phyloP scores from a whole-genome alignment of 768 basidiomycete species.

The Cyclocybe cylindracea region DNA sequence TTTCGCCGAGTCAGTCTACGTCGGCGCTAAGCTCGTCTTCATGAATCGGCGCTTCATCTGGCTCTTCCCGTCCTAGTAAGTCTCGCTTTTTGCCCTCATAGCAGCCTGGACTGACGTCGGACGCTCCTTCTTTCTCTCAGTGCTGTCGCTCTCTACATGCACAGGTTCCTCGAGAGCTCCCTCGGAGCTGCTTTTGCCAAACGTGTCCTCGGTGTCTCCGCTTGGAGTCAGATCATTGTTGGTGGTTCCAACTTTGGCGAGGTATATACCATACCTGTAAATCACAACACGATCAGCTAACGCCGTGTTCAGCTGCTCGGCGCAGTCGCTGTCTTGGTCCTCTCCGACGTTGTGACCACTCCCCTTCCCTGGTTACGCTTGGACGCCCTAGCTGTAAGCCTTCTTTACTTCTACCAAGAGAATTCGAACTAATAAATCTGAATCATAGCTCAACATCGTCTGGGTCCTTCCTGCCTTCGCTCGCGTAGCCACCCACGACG shows the following conservation, averaged over 20 bases:
- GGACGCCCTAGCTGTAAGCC: slow-evolving; percentile 25
- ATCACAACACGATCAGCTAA: background rate
- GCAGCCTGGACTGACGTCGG: too few relatives aligned
- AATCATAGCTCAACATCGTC: slow-evolving; percentile 26
- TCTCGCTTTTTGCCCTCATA: background rate
- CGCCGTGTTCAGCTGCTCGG: slow-evolving; percentile 23
- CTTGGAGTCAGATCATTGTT: slow-evolving; percentile 35
- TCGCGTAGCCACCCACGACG: slow-evolving; percentile 19
- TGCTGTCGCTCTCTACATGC: slow-evolving; percentile 29
- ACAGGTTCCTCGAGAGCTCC: slow-evolving; percentile 29
- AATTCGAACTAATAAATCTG: background rate
- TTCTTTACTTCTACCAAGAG: background rate
- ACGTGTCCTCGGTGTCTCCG: slow-evolving; percentile 25
- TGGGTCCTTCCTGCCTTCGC: slow-evolving; percentile 30
- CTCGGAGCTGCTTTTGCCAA: slow-evolving; percentile 32
- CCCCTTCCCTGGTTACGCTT: slow-evolving; percentile 33
- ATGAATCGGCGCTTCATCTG: slow-evolving; percentile 28
- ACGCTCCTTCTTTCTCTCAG: slow-evolving; percentile 2
- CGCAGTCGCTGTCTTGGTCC: slow-evolving; percentile 26
- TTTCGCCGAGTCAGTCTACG: slow-evolving; percentile 28
- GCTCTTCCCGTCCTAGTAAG: slow-evolving; percentile 30
- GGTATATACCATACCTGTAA: slow-evolving; percentile 5
- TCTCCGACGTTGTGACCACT: slow-evolving; percentile 29
- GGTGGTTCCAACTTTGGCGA: slow-evolving; percentile 37
- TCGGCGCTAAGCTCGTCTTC: slow-evolving; percentile 28